Evolutionary conservation across 768 basidiomycete species (phyloP).

Genomic region (Suillus variegatus): DNA sequence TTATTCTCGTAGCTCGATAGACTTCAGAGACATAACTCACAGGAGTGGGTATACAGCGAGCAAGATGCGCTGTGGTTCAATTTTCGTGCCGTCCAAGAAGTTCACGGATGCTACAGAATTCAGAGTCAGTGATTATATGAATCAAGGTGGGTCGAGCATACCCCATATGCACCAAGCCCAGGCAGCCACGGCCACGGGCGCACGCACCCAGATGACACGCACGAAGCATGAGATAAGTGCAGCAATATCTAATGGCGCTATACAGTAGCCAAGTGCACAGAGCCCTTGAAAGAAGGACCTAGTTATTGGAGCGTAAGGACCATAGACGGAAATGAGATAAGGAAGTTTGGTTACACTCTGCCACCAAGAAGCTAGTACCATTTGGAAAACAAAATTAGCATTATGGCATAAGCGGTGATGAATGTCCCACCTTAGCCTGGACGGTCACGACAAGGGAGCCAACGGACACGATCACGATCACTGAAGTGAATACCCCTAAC

Average conservation of each 20-base stretch:
- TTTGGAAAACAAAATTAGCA: neutral
- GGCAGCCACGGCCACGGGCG: slow-evolving; percentile 80
- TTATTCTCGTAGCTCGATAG: slow-evolving; percentile 2
- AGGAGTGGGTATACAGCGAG: slow-evolving; percentile 96
- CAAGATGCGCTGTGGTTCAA: slow-evolving; percentile 85
- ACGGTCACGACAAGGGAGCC: slow-evolving; percentile 91
- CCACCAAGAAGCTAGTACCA: slow-evolving; percentile 68
- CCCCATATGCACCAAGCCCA: slow-evolving; percentile 99
- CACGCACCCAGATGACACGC: slow-evolving; percentile 81
- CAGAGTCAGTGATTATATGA: slow-evolving; percentile 6
- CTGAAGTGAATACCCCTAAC: slow-evolving; percentile 87
- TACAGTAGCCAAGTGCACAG: slow-evolving; percentile 93
- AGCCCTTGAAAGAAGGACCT: slow-evolving; percentile 96
- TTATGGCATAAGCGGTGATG: neutral
- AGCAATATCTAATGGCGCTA: slow-evolving; percentile 90
- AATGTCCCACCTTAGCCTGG: slow-evolving; percentile 79
- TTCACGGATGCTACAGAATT: slow-evolving; percentile 76
- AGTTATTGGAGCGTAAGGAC: neutral
- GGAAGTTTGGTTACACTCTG: slow-evolving; percentile 60
- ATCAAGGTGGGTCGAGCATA: slow-evolving; percentile 37
- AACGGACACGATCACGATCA: slow-evolving; percentile 90
- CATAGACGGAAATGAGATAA: neutral
- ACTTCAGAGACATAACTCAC: slow-evolving; percentile 45
- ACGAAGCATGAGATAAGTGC: slow-evolving; percentile 87
- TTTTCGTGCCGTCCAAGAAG: slow-evolving; percentile 93